Evolutionary conservation across 345 rosid genomes (phyloP), one percentile per base, ranked within the genome.

Genomic region (Dipteronia sinensis): DNA sequence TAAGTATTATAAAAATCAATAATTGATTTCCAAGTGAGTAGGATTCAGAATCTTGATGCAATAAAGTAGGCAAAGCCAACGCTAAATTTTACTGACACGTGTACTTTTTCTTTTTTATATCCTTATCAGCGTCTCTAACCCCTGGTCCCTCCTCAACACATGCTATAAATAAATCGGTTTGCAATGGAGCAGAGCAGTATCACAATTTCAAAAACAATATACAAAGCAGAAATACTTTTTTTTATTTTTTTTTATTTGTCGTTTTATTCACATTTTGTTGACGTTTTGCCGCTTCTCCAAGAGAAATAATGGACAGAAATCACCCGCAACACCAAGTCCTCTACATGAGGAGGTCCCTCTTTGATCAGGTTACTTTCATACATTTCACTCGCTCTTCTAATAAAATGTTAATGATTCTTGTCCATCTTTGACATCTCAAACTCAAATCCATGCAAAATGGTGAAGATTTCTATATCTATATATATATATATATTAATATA

Each of bases 321-420:
- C 82, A 74, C 6, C 69, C 83, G 80, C 84, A 44, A 49, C 79
- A 58, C 44, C 90, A 91, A 42, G 83, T 88, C 44, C 84, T 85
- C 77, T 23, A 27, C 83, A 67, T 76, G 82, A 89, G 88, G 81
- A 84, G 79, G 78, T 84, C 91, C 70, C 89, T 91, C 81, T 89
- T 89, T 80, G 93, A 91, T 82, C 92, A 91, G 93, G 93, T 91
- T 82, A 12, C 23, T 20, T 59, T 11, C 3, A 3, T 69, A 5
- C 29, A 46, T 23, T 27, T 38, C 19, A 20, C 10, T 67, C 49
- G 1, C 10, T 42, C 46, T 9, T 42, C 46, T 8, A 42, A 42
- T 42, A 42, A 42, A 42, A 42, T 42, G 46, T 42, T 42, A 42
- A 42, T 42, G 46, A 2, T 42, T 9, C 10, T 42, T 7, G 46